Base-by-base conservation (phyloP, 305 asterid species). In the Fraxinus baroniana region DNA sequence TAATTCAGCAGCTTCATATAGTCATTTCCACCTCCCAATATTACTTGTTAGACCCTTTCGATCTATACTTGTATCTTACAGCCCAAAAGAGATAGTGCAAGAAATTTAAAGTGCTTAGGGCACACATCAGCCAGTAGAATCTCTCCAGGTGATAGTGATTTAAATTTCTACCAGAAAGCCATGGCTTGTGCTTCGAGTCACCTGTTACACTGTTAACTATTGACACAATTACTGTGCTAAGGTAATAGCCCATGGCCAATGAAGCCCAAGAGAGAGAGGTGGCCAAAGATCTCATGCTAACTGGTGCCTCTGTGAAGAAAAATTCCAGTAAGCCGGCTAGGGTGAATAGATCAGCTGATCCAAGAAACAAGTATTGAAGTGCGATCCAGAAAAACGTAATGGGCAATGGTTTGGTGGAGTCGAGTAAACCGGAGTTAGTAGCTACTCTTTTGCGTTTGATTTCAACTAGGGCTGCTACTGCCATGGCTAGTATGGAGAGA, bases 51-150 rank as follows among this genome's bases (percentile, higher is more conserved):
- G 73, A 66, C 24, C 83, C 83, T 5, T n/a, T 78, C 60, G 94
- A 88, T 85, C 88, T 78, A 82, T 93, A 94, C 87, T 88, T 94
- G 82, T 95, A 95, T 84, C 86, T 88, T 15, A 73, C 35, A 10
- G 98, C 97, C 99, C 98, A 94, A 41, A 89, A 92, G 0, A 95
- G 90, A 79, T 88, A 95, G 75, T 94, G 92, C 88, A 94, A 4
- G 86, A 95, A 93, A 87, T 95, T 95, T 82, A 95, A 60, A 15
- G 83, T 94, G 81, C 98, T 94, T 1, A 95, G 83, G 10, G 80
- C 91, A 73, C 96, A 93, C 98, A 95, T 90, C n/a, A 95, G 83
- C 99, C 98, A 93, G 52, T 95, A 95, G 79, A 91, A 95, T 55
- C 93, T 87, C 3, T 95, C 97, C 22, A 95, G 84, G 37, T 85